Evolutionary conservation across 257 asterid species (phyloP).

Genomic region (Perilla frutescens): DNA sequence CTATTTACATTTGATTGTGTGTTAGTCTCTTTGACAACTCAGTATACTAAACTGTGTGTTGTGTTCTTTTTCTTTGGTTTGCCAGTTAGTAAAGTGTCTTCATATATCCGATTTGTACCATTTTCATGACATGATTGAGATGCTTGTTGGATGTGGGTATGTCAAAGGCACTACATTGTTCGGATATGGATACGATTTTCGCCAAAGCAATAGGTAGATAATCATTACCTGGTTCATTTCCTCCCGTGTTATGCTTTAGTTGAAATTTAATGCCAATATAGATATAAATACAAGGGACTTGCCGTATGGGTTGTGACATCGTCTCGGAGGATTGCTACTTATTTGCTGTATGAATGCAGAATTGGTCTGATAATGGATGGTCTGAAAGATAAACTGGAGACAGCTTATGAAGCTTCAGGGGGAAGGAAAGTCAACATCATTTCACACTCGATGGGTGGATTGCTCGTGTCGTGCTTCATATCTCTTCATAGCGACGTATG

Average conservation of each 20-base stretch:
- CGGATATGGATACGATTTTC: slow-evolving; percentile 94
- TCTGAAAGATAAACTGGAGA: slow-evolving; percentile 66
- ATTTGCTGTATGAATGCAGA: slow-evolving; percentile 50
- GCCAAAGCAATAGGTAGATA: slow-evolving; percentile 90
- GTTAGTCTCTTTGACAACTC: background rate
- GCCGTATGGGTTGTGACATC: background rate
- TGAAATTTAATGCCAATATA: background rate
- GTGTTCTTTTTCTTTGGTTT: slow-evolving; percentile 27
- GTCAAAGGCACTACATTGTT: slow-evolving; percentile 88
- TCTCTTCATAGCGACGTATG: slow-evolving; percentile 76
- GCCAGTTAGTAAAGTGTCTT: slow-evolving; percentile 75
- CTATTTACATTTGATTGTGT: slow-evolving; percentile 3
- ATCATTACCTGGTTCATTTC: slow-evolving; percentile 30
- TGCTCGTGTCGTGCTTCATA: slow-evolving; percentile 82
- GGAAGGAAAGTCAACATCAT: slow-evolving; percentile 89
- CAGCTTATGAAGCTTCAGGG: slow-evolving; percentile 90
- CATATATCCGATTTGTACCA: slow-evolving; percentile 73
- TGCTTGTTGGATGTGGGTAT: slow-evolving; percentile 97
- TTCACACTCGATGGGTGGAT: slow-evolving; percentile 99
- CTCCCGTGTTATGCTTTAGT: background rate
- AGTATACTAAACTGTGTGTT: slow-evolving; percentile 20
- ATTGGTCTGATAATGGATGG: slow-evolving; percentile 76
- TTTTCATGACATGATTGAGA: slow-evolving; percentile 92
- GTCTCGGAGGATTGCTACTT: slow-evolving; percentile 11
- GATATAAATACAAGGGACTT: background rate